Base-by-base conservation (phyloP, 305 asterid species). In the Striga hermonthica region DNA sequence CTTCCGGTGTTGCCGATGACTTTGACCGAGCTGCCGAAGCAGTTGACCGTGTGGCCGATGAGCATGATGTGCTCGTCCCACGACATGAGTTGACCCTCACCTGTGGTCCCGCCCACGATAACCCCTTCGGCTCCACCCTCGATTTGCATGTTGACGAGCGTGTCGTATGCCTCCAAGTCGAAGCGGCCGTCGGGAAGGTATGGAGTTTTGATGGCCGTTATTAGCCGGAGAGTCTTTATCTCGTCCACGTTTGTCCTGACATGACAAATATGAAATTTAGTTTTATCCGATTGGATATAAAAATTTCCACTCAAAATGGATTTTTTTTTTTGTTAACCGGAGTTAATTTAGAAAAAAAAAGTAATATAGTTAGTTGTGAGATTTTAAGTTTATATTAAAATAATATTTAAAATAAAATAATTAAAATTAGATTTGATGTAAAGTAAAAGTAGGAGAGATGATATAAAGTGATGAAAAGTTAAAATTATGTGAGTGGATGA, bases 11-110 rank as follows among this genome's bases (percentile, higher is more conserved):
- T 91, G 54, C 98, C 98, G 7, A 92, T 92, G 64, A 90, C 91
- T 73, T 87, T 90, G 76, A 92, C 69, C 12, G 87, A 84, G n/a
- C 82, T 79, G 12, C 98, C 98, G 58, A 92, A 92, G 67, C 97
- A 92, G 82, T 90, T 92, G 6, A 92, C 94, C 0, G 98, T 92
- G 81, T 92, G 98, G 53, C 96, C 98, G 45, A 92, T 89, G 43
- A 89, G 97, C 98, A 92, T 92, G 54, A 92, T 87, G 58, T 89
- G 98, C 68, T 92, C 98, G 58, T 89, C 96, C 97, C 97, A 92
- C 78, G 90, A 83, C 98, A 92, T 92, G 52, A 92, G 70, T 65
- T 92, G 97, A 74, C 98, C 96, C 78, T 92, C 98, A 7, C 98
- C 98, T 0, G 98, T 90, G 45, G 95, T 92, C 45, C 98, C 98